A percentile compares a stretch with the other conserved stretches of the same genome.
Conservation (phyloP, 495 filamentous ascomycete species). For the Lichina pygmaea region DNA sequence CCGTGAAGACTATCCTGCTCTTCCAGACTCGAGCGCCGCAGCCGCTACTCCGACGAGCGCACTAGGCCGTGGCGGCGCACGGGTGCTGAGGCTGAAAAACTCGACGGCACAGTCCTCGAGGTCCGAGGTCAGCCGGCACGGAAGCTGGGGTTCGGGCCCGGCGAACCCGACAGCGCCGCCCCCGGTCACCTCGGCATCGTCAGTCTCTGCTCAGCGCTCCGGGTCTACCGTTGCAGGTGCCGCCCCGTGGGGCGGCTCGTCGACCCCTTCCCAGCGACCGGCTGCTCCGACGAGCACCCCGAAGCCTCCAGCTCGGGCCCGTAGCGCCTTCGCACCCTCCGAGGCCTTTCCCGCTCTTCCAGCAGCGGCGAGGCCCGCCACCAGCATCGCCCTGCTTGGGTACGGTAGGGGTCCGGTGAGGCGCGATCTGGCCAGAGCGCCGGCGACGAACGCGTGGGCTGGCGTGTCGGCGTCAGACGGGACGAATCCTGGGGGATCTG, state of each 20-base stretch:
- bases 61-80: conserved; percentile 25
- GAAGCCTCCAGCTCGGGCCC: conserved; percentile 7
- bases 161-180: conserved; percentile 13
- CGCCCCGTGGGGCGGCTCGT: conserved; percentile 21
- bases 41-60: conserved; percentile 14
- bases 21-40: conserved; percentile 46
- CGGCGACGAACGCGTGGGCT: conserved; percentile 6
- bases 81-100: conserved; percentile 48
- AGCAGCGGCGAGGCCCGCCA: conserved; percentile 47
- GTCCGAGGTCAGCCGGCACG: conserved; percentile 24
- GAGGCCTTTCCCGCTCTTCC: conserved; percentile 70
- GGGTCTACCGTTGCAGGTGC: conserved; percentile 17
- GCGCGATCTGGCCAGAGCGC: conserved; percentile 26
- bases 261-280: conserved; percentile 6
- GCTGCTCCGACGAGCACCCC: conserved; percentile 6
- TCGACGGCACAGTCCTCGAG: conserved; percentile 49
- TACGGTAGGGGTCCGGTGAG: conserved; percentile 45
- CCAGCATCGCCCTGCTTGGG: conserved; percentile 37
- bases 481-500: conserved; percentile 3
- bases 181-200: conserved; percentile 11
- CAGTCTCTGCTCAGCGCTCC: conserved; percentile 9
- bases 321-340: conserved; percentile 3
- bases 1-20: conserved; percentile 84
- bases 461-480: not conserved
- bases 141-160: conserved; percentile 21